Conservation (phyloP, 176 grass and related monocot species). For the Carex cristatella region DNA sequence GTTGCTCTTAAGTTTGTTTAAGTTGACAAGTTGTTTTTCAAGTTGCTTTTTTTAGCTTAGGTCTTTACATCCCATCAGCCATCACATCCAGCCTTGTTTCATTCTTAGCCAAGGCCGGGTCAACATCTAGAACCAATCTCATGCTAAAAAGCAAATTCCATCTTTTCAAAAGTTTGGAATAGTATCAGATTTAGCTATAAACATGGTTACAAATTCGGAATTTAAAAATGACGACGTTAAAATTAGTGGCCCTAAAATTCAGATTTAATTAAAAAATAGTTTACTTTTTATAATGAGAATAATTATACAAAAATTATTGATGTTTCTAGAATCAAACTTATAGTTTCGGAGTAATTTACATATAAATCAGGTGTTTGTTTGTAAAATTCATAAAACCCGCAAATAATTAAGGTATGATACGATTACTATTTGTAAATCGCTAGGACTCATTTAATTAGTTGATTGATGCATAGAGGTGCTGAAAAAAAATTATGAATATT, state of each 20-base stretch:
- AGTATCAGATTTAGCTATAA: neutral
- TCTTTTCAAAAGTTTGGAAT: neutral
- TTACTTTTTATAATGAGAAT: neutral
- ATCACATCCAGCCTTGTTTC: neutral
- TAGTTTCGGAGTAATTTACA: neutral
- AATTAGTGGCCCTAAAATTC: no score
- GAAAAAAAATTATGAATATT: no score
- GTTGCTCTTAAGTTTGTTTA: slow-evolving; percentile 7
- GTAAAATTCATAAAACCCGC: neutral
- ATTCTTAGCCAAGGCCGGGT: neutral
- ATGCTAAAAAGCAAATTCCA: slow-evolving; percentile 7
- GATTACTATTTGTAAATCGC: no score
- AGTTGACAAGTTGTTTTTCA: slow-evolving; percentile 7
- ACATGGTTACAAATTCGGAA: neutral
- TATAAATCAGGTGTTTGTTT: neutral
- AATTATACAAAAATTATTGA: neutral
- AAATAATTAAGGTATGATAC: neutral
- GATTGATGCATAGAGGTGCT: no score
- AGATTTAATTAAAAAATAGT: neutral
- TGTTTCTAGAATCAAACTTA: neutral
- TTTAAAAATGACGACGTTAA: neutral
- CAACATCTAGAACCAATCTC: neutral
- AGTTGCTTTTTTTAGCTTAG: neutral
- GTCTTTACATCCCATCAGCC: neutral
- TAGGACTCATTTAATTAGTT: no score